phyloP scores from a whole-genome alignment of 495 filamentous ascomycete species.

The Trichoderma reesei region DNA sequence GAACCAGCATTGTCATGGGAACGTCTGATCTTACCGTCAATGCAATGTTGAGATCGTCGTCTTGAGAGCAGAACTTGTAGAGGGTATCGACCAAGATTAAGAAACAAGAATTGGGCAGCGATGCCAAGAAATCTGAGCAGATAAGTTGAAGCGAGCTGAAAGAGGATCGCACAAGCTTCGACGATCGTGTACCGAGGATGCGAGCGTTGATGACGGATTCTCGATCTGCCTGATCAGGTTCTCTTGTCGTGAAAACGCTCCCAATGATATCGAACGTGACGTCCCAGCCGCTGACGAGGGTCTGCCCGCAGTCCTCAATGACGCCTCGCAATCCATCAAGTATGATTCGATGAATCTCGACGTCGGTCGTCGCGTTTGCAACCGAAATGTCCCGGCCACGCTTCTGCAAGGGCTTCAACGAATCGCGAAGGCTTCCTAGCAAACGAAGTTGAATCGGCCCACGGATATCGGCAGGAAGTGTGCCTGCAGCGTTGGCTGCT shows the following conservation, averaged over 20 bases:
- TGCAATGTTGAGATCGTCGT: conserved; percentile 90
- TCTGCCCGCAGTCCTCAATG: conserved; percentile 82
- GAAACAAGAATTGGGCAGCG: conserved; percentile 68
- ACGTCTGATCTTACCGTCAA: conserved; percentile 51
- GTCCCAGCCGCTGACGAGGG: conserved; percentile 71
- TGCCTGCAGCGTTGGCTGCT: conserved; percentile 43
- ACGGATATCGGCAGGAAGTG: conserved; percentile 39
- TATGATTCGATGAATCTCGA: conserved; percentile 73
- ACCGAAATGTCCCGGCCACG: conserved; percentile 39
- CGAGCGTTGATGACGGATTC: conserved; percentile 17
- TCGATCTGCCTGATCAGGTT: conserved; percentile 18
- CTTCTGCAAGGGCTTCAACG: conserved; percentile 38
- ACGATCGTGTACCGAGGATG: conserved; percentile 46
- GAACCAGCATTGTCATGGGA: not conserved
- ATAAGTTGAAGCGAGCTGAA: conserved; percentile 86
- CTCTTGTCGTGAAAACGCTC: conserved; percentile 58
- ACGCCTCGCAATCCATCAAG: conserved; percentile 74
- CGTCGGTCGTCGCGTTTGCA: conserved; percentile 48
- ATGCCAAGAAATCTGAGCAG: conserved; percentile 83
- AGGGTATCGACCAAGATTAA: conserved; percentile 80
- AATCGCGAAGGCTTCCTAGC: conserved; percentile 53
- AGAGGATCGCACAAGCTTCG: conserved; percentile 67
- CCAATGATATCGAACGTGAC: conserved; percentile 76
- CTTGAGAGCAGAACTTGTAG: conserved; percentile 74
- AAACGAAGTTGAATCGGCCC: conserved; percentile 58